Conservation (phyloP, 192 early-diverging fungal species). For the Podila minutissima region DNA sequence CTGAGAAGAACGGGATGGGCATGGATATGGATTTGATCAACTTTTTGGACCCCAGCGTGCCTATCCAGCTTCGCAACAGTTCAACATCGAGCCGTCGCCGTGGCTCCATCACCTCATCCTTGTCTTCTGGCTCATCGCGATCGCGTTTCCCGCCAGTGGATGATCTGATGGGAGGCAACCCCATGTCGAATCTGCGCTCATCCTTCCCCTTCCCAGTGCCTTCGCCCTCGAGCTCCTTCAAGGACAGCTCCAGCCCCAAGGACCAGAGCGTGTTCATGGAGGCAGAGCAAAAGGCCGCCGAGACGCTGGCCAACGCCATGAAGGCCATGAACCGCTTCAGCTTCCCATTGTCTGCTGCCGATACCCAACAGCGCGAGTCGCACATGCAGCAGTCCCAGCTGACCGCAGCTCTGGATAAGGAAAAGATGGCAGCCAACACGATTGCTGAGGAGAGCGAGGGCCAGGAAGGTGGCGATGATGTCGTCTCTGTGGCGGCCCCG, state of each 20-base stretch:
- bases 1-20: slow-evolving; percentile 49
- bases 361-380: slow-evolving; percentile 26
- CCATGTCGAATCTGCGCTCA: slow-evolving; percentile 34
- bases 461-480: slow-evolving; percentile 4
- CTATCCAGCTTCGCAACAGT: slow-evolving; percentile 12
- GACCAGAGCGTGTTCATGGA: slow-evolving; percentile 44
- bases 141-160: slow-evolving; percentile 45
- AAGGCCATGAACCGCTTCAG: slow-evolving; percentile 50
- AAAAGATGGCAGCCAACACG: slow-evolving; percentile 37
- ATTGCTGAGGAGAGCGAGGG: slow-evolving; percentile 40
- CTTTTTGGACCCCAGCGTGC: slow-evolving; percentile 31
- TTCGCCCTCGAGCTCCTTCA: slow-evolving; percentile 10
- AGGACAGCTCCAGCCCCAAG: slow-evolving; percentile 18
- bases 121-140: slow-evolving; percentile 33
- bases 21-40: slow-evolving; percentile 51
- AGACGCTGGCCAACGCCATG: slow-evolving; percentile 46
- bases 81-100: slow-evolving; percentile 39
- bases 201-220: slow-evolving; percentile 39
- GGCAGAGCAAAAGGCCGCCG: slow-evolving; percentile 48
- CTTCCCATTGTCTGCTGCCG: slow-evolving; percentile 27
- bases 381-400: slow-evolving; percentile 32
- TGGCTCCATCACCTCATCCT: slow-evolving; percentile 35
- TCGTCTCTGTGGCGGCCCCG: slow-evolving; percentile 3
- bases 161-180: slow-evolving; percentile 14
- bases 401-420: slow-evolving; percentile 28